Conservation (phyloP, 2,329 filamentous ascomycete species). For the Aspergillus ibericus region DNA sequence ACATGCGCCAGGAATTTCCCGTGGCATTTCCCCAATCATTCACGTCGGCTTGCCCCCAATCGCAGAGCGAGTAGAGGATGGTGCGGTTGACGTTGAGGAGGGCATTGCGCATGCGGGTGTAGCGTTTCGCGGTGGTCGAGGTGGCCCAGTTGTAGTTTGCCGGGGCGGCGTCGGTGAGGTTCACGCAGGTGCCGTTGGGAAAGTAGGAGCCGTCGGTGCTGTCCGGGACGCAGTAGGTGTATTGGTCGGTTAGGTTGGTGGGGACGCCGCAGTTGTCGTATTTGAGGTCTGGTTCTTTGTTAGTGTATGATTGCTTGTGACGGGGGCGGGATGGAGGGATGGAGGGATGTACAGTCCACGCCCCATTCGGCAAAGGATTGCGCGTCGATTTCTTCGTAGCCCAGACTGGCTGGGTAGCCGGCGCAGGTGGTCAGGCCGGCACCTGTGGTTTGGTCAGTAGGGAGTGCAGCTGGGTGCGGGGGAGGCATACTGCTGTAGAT, state of each 20-base stretch:
- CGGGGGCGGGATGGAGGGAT: background rate
- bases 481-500: slow-evolving; percentile 56
- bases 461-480: no score
- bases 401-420: slow-evolving; percentile 58
- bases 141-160: slow-evolving; percentile 52
- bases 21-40: slow-evolving; percentile 52
- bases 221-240: slow-evolving; percentile 45
- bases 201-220: slow-evolving; percentile 31
- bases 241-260: slow-evolving; percentile 40
- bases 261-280: slow-evolving; percentile 58
- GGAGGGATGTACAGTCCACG: slow-evolving; percentile 48
- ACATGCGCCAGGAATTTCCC: slow-evolving; percentile 49
- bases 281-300: slow-evolving; percentile 50
- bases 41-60: slow-evolving; percentile 55
- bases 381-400: slow-evolving; percentile 60
- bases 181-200: slow-evolving; percentile 45
- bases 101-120: slow-evolving; percentile 54
- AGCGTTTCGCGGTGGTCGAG: slow-evolving; percentile 51
- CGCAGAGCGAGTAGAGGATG: slow-evolving; percentile 55
- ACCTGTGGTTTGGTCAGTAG: slow-evolving; percentile 20
- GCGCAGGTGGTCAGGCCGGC: slow-evolving; percentile 51
- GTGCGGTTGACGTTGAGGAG: slow-evolving; percentile 46
- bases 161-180: slow-evolving; percentile 39
- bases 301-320: background rate
- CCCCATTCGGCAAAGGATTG: slow-evolving; percentile 59